Evolutionary conservation across 169 alveolate genomes (phyloP).

Genomic region (Cryptosporidium ubiquitum): DNA sequence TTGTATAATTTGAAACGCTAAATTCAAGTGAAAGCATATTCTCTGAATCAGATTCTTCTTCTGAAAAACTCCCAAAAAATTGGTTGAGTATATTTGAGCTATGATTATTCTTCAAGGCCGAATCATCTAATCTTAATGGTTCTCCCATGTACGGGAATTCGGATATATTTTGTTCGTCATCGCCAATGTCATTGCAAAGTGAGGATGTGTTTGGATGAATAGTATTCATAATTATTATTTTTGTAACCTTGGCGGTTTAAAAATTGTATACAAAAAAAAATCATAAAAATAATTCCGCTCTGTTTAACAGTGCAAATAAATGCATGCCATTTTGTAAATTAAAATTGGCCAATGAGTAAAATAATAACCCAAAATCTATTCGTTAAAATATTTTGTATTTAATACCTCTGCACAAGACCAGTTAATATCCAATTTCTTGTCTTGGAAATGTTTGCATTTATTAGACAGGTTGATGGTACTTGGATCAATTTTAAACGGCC

Average conservation of each 20-base stretch:
- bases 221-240: slow-evolving; percentile 1
- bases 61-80: not conserved
- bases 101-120: not conserved
- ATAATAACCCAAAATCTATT: not conserved
- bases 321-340: not conserved
- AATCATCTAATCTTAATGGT: not conserved
- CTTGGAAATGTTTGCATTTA: slow-evolving; percentile 28
- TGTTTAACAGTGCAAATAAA: not conserved
- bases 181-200: not conserved
- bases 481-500: slow-evolving; percentile 1
- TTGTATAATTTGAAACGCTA: not conserved
- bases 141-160: not conserved
- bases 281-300: not conserved
- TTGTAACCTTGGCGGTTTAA: not conserved
- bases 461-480: slow-evolving; percentile 1
- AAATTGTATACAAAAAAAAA: not conserved
- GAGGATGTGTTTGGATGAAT: slow-evolving; percentile 52
- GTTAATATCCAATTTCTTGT: not conserved
- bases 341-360: too few relatives aligned
- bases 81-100: not conserved
- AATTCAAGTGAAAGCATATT: slow-evolving; percentile 26
- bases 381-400: slow-evolving; percentile 12
- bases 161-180: not conserved
- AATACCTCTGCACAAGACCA: slow-evolving; percentile 62
- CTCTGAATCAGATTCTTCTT: slow-evolving; percentile 46